Evolutionary conservation across 228 moss, liverwort and hornwort species (phyloP).

Genomic region (Sphagnum magellanicum): DNA sequence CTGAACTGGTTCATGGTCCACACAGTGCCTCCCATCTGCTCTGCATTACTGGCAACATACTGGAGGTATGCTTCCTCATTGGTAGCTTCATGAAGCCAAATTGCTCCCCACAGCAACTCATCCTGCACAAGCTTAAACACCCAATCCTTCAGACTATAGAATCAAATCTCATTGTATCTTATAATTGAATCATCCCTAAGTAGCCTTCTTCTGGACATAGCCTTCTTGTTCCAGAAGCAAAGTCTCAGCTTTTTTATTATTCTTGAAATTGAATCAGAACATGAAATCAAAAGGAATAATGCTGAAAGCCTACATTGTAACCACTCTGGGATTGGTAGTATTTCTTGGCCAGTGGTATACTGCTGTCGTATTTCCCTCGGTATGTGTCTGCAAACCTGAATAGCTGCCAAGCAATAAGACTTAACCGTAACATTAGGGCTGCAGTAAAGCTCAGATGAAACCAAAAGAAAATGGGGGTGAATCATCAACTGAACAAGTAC

Average conservation of each 20-base stretch:
- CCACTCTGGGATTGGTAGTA: conserved; percentile 5
- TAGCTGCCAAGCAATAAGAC: neutral
- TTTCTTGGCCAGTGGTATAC: conserved; percentile 1
- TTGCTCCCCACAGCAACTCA: conserved; percentile 18
- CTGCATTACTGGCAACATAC: conserved; percentile 10
- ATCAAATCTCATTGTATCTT: neutral
- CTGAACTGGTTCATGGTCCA: conserved; percentile 23
- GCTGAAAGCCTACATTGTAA: neutral
- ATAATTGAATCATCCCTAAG: neutral
- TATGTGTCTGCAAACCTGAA: conserved; percentile 6
- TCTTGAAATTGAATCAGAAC: neutral
- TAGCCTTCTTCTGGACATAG: neutral
- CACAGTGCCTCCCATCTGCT: conserved; percentile 11
- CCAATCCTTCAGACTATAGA: neutral
- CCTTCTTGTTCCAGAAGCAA: neutral
- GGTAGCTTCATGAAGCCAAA: conserved; percentile 19
- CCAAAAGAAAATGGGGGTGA: no score
- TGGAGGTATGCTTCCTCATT: conserved; percentile 9
- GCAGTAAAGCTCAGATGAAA: no score
- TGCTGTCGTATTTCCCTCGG: conserved; percentile 7
- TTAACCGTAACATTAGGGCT: no score
- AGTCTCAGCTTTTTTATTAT: neutral
- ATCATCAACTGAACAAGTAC: no score
- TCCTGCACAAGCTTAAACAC: conserved; percentile 4
- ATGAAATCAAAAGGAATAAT: neutral